These are phyloP conservation scores for Astrephomene gubernaculifera DNA, from an alignment of 139 green algal genomes.

Conservation along the genomic window DNA sequence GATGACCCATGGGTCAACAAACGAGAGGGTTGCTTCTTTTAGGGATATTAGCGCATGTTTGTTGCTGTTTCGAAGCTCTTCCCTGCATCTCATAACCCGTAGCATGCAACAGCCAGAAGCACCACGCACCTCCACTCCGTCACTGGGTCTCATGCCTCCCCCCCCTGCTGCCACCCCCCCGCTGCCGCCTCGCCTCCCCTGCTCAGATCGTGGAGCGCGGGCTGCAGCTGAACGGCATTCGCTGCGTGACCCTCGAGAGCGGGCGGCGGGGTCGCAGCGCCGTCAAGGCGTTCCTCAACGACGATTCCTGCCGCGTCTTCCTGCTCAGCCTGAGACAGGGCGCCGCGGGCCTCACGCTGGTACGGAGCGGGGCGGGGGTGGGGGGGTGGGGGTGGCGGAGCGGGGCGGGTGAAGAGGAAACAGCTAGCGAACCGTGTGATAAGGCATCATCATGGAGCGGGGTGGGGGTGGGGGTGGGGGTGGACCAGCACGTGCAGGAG, in stretches of 20 bases:
- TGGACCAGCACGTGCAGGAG: too few species aligned
- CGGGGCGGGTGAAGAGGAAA: too few species aligned
- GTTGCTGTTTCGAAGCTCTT: background rate
- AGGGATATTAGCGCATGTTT: background rate
- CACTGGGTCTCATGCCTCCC: background rate
- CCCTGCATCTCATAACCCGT: background rate
- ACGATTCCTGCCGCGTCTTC: constrained; percentile 63
- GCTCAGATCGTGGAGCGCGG: constrained; percentile 21
- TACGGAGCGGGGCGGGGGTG: background rate
- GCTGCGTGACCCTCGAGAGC: constrained; percentile 25
- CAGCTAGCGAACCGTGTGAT: background rate
- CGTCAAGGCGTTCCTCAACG: constrained; percentile 46
- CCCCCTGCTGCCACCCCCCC: background rate
- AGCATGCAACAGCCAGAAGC: background rate
- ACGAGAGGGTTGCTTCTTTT: background rate
- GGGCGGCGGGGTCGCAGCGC: constrained; percentile 4
- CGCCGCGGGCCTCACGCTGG: constrained; percentile 73
- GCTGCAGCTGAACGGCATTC: constrained; percentile 21
- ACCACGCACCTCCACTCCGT: background rate
- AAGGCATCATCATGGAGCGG: background rate
- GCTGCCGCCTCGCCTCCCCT: background rate
- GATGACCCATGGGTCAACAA: background rate
- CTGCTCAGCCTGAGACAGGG: constrained; percentile 67
- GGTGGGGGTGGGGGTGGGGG: too few species aligned
- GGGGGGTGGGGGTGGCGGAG: background rate